These are phyloP conservation scores for Punctularia strigosozonata DNA, from an alignment of 768 basidiomycete species.

Conservation along the genomic window DNA sequence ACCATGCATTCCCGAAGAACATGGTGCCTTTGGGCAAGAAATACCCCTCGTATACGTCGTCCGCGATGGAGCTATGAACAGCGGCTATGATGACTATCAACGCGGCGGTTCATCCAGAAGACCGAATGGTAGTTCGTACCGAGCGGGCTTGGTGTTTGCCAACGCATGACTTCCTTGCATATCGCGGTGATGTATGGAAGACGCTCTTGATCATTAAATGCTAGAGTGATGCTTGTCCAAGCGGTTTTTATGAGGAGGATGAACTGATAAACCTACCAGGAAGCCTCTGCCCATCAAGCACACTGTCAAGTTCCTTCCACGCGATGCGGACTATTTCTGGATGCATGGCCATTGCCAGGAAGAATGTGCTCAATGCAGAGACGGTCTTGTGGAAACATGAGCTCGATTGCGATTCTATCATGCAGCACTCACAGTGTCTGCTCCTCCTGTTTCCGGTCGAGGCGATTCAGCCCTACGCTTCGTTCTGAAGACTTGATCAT, in stretches of 20 bases:
- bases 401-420: not conserved
- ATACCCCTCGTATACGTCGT: conserved; percentile 10
- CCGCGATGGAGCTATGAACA: conserved; percentile 15
- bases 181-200: conserved; percentile 18
- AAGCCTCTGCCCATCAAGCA: conserved; percentile 13
- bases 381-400: conserved; percentile 10
- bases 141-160: conserved; percentile 13
- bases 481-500: too few species aligned
- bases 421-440: not conserved
- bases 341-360: conserved; percentile 23
- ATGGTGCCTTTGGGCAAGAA: conserved; percentile 10
- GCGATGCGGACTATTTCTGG: conserved; percentile 18
- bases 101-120: not conserved
- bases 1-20: conserved; percentile 11
- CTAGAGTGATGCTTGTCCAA: too few species aligned
- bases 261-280: too few species aligned
- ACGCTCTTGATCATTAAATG: conserved; percentile 12
- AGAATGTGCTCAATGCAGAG: conserved; percentile 16
- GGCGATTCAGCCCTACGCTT: not conserved
- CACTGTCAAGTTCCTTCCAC: conserved; percentile 18
- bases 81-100: conserved; percentile 1
- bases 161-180: conserved; percentile 18
- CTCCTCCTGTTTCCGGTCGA: not conserved
- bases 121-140: conserved; percentile 7
- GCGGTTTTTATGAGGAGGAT: too few species aligned